Conservation (phyloP, 2,329 filamentous ascomycete species). For the Chaetomiaceae sp. region DNA sequence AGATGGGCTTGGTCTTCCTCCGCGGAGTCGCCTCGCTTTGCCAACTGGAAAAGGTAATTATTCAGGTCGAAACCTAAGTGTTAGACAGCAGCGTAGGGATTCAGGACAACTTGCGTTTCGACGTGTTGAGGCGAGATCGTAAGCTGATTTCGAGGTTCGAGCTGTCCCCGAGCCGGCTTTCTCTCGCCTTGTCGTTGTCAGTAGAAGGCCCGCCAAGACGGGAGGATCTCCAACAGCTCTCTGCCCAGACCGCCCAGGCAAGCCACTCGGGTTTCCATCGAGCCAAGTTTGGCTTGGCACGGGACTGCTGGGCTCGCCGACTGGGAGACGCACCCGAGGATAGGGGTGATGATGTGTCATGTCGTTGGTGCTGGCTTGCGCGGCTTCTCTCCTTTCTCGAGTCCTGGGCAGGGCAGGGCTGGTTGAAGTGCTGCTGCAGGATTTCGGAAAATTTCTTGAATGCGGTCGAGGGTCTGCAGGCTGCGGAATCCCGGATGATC, state of each 20-base stretch:
- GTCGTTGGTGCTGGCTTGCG: too few species aligned
- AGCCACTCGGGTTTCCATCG: constrained; percentile 6
- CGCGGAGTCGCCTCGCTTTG: neutral
- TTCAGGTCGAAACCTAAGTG: too few species aligned
- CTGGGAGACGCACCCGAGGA: neutral
- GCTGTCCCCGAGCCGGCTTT: neutral
- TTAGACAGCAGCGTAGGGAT: too few species aligned
- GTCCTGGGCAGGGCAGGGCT: neutral
- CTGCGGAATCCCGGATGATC: constrained; percentile 15
- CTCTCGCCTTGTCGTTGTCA: neutral
- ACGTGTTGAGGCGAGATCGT: neutral
- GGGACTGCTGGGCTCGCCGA: neutral
- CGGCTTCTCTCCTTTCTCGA: too few species aligned
- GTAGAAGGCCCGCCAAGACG: constrained; percentile 18
- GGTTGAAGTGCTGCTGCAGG: neutral
- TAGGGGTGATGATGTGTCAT: neutral
- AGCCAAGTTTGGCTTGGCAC: constrained; percentile 8
- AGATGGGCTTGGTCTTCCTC: neutral
- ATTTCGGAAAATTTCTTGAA: constrained; percentile 21
- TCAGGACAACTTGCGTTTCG: too few species aligned
- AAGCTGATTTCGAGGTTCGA: too few species aligned
- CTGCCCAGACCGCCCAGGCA: constrained; percentile 5
- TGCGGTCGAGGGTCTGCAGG: constrained; percentile 10
- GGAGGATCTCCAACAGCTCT: constrained; percentile 7
- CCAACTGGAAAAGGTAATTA: too few species aligned